Evolutionary conservation across 495 filamentous ascomycete species (phyloP).

Genomic region (Alectoria sarmentosa): DNA sequence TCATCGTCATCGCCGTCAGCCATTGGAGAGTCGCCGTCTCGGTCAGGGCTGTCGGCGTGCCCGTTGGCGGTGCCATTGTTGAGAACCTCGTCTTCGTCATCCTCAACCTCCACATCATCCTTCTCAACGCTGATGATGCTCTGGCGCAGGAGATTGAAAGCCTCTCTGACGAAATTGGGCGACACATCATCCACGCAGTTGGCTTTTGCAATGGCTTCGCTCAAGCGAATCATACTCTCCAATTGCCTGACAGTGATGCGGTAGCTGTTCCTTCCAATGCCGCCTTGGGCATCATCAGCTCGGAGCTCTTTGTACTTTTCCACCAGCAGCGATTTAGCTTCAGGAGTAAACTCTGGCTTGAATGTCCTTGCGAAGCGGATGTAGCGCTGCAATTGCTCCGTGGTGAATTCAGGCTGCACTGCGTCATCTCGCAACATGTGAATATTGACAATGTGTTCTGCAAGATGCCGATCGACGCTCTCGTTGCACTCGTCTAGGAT

Average conservation of each 20-base stretch:
- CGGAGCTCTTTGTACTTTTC: constrained; percentile 94
- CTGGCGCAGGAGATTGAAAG: constrained; percentile 79
- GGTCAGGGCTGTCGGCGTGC: constrained; percentile 40
- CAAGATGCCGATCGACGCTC: constrained; percentile 78
- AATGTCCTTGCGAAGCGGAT: constrained; percentile 95
- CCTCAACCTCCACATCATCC: constrained; percentile 94
- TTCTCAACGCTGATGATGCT: constrained; percentile 97
- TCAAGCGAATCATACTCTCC: constrained; percentile 88
- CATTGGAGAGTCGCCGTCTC: constrained; percentile 68
- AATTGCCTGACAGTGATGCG: constrained; percentile 95
- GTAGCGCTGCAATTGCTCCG: constrained; percentile 94
- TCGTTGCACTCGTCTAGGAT: constrained; percentile 97
- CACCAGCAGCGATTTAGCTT: constrained; percentile 79
- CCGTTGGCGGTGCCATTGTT: constrained; percentile 26
- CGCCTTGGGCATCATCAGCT: constrained; percentile 89
- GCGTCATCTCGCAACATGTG: constrained; percentile 89
- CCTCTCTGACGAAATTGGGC: constrained; percentile 79
- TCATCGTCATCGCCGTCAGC: constrained; percentile 41
- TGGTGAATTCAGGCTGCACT: constrained; percentile 86
- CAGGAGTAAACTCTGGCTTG: constrained; percentile 83
- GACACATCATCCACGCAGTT: constrained; percentile 93
- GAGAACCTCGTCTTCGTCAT: constrained; percentile 50
- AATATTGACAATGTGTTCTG: constrained; percentile 89
- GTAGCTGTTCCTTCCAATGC: constrained; percentile 86
- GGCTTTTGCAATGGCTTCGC: constrained; percentile 92